Evolutionary conservation across 108 stramenopile species (phyloP).

Genomic region (Cyclotella baltica): DNA sequence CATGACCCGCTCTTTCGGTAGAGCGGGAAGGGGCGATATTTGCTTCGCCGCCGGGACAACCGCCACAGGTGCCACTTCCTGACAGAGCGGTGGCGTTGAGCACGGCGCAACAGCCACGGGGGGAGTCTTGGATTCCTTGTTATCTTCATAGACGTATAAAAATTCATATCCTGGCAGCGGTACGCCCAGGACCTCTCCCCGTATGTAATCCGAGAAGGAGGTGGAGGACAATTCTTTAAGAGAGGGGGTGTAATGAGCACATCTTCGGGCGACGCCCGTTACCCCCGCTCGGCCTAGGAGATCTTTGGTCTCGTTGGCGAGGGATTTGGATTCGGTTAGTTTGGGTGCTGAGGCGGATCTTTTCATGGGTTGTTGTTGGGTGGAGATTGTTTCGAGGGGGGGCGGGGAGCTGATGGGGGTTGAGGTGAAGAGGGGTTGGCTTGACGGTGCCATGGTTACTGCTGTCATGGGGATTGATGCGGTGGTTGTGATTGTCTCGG

Average conservation of each 20-base stretch:
- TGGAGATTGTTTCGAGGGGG: background rate
- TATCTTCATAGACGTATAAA: conserved; percentile 45
- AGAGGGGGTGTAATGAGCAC: conserved; percentile 64
- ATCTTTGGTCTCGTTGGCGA: conserved; percentile 40
- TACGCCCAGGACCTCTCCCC: conserved; percentile 63
- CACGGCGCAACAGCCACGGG: background rate
- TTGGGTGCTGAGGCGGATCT: conserved; percentile 15
- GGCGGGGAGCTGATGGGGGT: background rate
- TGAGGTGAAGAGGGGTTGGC: background rate
- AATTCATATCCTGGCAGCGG: conserved; percentile 60
- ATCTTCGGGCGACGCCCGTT: conserved; percentile 38
- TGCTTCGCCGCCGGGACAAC: conserved; percentile 7
- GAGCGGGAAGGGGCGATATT: background rate
- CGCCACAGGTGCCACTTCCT: conserved; percentile 6
- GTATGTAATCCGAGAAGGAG: conserved; percentile 80
- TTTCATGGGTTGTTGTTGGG: background rate
- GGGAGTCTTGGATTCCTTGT: conserved; percentile 34
- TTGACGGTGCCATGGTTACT: background rate
- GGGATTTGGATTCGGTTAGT: conserved; percentile 40
- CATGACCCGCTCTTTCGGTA: conserved; percentile 5
- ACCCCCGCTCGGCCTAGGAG: conserved; percentile 27
- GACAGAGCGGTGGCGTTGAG: conserved; percentile 17
- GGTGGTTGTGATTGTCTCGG: no score
- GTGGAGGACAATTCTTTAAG: conserved; percentile 64
- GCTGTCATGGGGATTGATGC: background rate